These are phyloP conservation scores for Podaxis pistillaris DNA, from an alignment of 768 basidiomycete genomes.

Conservation along the genomic window DNA sequence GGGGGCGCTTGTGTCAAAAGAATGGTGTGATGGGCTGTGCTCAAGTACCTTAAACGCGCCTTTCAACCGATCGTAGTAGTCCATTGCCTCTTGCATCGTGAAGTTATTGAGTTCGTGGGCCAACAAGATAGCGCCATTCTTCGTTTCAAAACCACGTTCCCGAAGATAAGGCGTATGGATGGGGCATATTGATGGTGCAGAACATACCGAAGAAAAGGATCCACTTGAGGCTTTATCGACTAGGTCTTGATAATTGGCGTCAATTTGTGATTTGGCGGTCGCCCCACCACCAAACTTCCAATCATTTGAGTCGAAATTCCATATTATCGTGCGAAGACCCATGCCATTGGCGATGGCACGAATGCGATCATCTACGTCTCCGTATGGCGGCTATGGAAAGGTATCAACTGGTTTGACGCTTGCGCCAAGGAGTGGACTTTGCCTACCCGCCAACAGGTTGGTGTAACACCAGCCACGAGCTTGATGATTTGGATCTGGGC, in stretches of 20 bases:
- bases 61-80: constrained; percentile 45
- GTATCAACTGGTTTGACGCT: neutral
- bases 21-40: neutral
- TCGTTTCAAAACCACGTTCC: neutral
- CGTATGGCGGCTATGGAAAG: constrained; percentile 51
- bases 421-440: neutral
- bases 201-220: constrained; percentile 35
- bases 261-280: constrained; percentile 43
- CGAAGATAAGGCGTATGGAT: neutral
- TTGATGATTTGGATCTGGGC: constrained; percentile 52
- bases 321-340: constrained; percentile 69
- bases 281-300: constrained; percentile 60
- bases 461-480: constrained; percentile 52
- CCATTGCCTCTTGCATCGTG: constrained; percentile 61
- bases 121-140: constrained; percentile 52
- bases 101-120: constrained; percentile 61
- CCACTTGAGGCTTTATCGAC: constrained; percentile 44
- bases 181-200: neutral
- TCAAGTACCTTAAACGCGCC: constrained; percentile 39
- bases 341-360: constrained; percentile 67
- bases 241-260: constrained; percentile 54
- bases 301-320: constrained; percentile 71
- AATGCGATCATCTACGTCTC: constrained; percentile 75
- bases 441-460: constrained; percentile 59
- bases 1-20: neutral